Evolutionary conservation across 2,329 filamentous ascomycete genomes (phyloP).

Genomic region (Neoascochyta sp.): DNA sequence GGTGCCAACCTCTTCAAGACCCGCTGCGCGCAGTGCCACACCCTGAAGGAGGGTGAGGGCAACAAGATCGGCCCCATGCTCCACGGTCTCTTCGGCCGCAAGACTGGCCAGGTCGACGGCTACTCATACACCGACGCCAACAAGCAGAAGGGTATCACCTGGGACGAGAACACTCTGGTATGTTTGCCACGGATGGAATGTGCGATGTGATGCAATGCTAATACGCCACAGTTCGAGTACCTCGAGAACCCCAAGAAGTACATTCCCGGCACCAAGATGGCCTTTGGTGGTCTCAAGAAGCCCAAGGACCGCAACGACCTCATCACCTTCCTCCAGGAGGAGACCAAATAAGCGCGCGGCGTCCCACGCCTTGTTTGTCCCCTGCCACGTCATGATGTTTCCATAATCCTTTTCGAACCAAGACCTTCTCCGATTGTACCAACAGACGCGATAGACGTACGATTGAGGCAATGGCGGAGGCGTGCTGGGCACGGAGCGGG

Average conservation of each 20-base stretch:
- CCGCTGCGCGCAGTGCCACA: conserved; percentile 98
- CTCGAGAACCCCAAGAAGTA: conserved; percentile 99
- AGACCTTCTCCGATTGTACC: conserved; percentile 34
- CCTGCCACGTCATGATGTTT: conserved; percentile 26
- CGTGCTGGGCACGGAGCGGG: too few species aligned
- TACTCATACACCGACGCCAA: conserved; percentile 99
- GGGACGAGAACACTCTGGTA: conserved; percentile 83
- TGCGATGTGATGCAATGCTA: conserved; percentile 6
- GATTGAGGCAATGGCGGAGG: conserved; percentile 28
- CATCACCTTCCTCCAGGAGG: conserved; percentile 76
- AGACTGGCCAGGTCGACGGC: conserved; percentile 85
- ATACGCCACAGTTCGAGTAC: conserved; percentile 72
- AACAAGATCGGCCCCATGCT: conserved; percentile 99
- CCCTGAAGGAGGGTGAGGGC: conserved; percentile 79
- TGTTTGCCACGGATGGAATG: conserved; percentile 20
- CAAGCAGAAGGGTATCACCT: conserved; percentile 91
- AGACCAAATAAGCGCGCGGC: conserved; percentile 60
- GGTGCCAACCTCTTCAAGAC: conserved; percentile 99
- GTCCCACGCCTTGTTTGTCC: conserved; percentile 9
- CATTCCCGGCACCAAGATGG: conserved; percentile 99
- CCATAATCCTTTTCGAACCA: conserved; percentile 21
- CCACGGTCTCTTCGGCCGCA: conserved; percentile 95
- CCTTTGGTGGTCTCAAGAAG: conserved; percentile 99
- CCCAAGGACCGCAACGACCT: conserved; percentile 98
- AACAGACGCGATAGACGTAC: conserved; percentile 42